Conservation (phyloP, 2,329 filamentous ascomycete species). For the Xylogone sp. region DNA sequence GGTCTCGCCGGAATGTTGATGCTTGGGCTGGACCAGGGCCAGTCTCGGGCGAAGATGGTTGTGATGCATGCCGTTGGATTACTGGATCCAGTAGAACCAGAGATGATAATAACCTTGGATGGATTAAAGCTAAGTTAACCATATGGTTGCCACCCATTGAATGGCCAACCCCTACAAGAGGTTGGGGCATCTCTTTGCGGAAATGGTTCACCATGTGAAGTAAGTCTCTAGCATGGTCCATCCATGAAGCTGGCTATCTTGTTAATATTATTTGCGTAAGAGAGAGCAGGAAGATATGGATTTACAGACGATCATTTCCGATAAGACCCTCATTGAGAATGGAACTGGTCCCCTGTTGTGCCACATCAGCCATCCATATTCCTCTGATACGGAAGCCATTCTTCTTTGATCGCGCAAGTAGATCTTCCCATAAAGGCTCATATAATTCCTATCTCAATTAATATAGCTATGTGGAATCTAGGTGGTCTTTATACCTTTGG, state of each 20-base stretch:
- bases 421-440: constrained; percentile 85
- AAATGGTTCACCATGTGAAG: constrained; percentile 83
- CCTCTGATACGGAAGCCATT: constrained; percentile 67
- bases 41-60: constrained; percentile 16
- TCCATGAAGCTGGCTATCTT: constrained; percentile 65
- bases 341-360: constrained; percentile 77
- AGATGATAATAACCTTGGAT: constrained; percentile 75
- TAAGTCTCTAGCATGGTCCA: constrained; percentile 80
- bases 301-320: constrained; percentile 74
- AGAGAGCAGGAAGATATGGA: background rate
- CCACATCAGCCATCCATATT: constrained; percentile 90
- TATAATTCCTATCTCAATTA: constrained; percentile 68
- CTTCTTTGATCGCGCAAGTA: constrained; percentile 54
- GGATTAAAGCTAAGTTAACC: constrained; percentile 66
- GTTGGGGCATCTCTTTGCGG: constrained; percentile 70
- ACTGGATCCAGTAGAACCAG: constrained; percentile 84
- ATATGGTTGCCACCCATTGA: constrained; percentile 81
- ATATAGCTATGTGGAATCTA: background rate
- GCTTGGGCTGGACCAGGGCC: constrained; percentile 45
- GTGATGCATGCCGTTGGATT: constrained; percentile 50
- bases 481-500: constrained; percentile 60
- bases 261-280: constrained; percentile 8
- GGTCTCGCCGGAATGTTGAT: constrained; percentile 71
- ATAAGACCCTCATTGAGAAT: constrained; percentile 71
- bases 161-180: constrained; percentile 81